A percentile compares a stretch with the other conserved stretches of the same genome.
Evolutionary conservation across 2,329 filamentous ascomycete species (phyloP).

Genomic region (Aureobasidium musti): DNA sequence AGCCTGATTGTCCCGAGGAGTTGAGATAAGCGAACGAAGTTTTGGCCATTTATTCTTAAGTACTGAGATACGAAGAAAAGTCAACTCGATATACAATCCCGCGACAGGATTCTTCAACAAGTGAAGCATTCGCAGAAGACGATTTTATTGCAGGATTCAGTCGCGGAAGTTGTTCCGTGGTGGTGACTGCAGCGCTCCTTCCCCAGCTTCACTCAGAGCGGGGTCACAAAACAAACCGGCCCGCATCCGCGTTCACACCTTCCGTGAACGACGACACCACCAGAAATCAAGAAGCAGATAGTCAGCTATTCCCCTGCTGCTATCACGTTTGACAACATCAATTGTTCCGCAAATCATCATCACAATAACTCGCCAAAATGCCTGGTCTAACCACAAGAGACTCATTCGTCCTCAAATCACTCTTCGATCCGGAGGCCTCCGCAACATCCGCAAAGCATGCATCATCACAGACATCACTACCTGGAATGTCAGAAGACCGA

Average conservation of each 20-base stretch:
- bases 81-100: background rate
- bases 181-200: background rate
- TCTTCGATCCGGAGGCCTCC: slow-evolving; percentile 47
- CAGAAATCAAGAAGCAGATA: slow-evolving; percentile 1
- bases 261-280: background rate
- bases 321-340: background rate
- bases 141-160: too few relatives aligned
- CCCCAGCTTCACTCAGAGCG: background rate
- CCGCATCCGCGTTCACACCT: slow-evolving; percentile 14
- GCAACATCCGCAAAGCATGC: slow-evolving; percentile 35
- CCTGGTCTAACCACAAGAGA: slow-evolving; percentile 43
- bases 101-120: too few relatives aligned
- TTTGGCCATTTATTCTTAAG: background rate
- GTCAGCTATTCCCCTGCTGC: slow-evolving; percentile 6
- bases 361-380: slow-evolving; percentile 12
- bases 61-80: background rate
- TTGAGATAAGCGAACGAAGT: slow-evolving; percentile 34
- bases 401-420: slow-evolving; percentile 42
- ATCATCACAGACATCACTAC: slow-evolving; percentile 15
- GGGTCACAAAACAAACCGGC: slow-evolving; percentile 3
- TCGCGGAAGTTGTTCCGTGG: slow-evolving; percentile 5
- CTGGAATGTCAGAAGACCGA: slow-evolving; percentile 15
- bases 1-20: slow-evolving; percentile 57
- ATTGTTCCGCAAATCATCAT: background rate
- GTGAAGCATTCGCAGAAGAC: background rate